Base-by-base conservation (phyloP, 345 rosid species). In the Limnanthes douglasii region DNA sequence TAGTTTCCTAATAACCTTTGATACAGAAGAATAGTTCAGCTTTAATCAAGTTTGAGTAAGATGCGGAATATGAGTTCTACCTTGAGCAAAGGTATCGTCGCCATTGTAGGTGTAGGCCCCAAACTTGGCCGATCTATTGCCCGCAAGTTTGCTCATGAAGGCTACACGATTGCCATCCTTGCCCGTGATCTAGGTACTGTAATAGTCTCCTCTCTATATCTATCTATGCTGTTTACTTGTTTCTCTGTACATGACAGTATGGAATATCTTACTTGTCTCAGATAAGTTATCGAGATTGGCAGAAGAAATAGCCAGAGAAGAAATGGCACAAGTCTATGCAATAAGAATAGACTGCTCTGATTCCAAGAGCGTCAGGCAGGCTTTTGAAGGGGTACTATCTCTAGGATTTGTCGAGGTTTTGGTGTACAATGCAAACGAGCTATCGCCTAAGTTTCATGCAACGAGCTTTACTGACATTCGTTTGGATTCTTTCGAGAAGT, bases 41-140 rank as follows among this genome's bases (percentile, higher is more conserved):
- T n/a, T n/a, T n/a, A n/a, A n/a, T n/a, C n/a, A n/a, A n/a, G n/a
- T n/a, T n/a, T n/a, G n/a, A n/a, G n/a, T n/a, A n/a, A n/a, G n/a
- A n/a, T n/a, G n/a, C n/a, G n/a, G n/a, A n/a, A n/a, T n/a, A n/a
- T n/a, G 9, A 73, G 68, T 60, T 57, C 84, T 25, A 45, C 41
- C 52, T 32, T 82, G 30, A 38, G 54, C 8, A 78, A 55, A 58
- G 88, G 97, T 41, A 83, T 83, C 42, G 95, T 86, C 4, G 90
- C 97, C 68, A 82, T 88, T 56, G 95, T 88, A 0, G 97, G 95
- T 6, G 95, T 83, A 16, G 93, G 97, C 4, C 93, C 95, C 15
- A 76, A 79, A 42, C 97, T 88, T 15, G 97, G 95, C 39, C 72
- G 86, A 18, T 83, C 95, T 49, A 41, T 83, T 23, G 93, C 97